Conservation (phyloP, 345 rosid species). For the Murraya paniculata region DNA sequence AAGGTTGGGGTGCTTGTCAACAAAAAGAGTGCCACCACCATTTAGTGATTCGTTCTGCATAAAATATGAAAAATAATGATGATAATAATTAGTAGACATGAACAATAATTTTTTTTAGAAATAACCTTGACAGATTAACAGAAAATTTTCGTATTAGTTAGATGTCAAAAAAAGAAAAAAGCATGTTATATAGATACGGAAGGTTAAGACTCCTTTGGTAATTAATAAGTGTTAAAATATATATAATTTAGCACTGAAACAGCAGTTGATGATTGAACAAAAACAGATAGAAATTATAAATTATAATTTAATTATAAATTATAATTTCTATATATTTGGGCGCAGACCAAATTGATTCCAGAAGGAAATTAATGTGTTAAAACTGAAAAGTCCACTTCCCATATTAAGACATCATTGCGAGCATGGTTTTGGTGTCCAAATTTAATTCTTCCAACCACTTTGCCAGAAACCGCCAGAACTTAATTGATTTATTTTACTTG, state of each 20-base stretch:
- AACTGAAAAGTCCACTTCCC: neutral
- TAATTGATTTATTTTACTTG: neutral
- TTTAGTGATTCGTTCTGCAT: conserved; percentile 86
- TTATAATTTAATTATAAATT: neutral
- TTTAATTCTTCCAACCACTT: conserved; percentile 33
- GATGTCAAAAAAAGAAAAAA: too few species aligned
- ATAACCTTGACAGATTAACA: too few species aligned
- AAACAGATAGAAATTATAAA: neutral
- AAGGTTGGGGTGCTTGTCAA: conserved; percentile 74
- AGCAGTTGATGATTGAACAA: neutral
- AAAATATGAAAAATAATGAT: neutral
- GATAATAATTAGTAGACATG: too few species aligned
- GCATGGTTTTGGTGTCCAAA: conserved; percentile 2
- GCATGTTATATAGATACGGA: neutral
- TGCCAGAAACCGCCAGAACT: neutral
- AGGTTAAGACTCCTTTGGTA: neutral
- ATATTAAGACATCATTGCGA: neutral
- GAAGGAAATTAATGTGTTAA: neutral
- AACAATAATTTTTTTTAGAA: too few species aligned
- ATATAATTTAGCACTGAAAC: neutral
- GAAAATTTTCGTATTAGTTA: too few species aligned
- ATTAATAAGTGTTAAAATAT: neutral
- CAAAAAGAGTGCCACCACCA: conserved; percentile 94
- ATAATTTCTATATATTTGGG: neutral
- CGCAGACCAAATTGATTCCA: neutral